Conservation (phyloP, 345 rosid genomes). For the Melaleuca quinquenervia region DNA sequence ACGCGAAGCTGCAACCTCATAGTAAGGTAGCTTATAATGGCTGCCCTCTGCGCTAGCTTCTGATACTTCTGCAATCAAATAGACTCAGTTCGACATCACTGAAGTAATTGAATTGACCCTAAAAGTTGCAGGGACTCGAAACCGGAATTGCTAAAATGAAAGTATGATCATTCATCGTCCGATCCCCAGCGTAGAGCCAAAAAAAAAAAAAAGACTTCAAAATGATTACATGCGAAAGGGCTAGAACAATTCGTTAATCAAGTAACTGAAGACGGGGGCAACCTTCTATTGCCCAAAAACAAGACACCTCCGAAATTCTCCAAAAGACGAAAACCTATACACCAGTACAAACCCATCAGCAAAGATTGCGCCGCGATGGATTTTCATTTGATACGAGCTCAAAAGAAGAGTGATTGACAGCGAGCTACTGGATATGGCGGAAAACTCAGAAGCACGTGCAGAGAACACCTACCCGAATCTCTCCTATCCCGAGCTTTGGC, state of each 20-base stretch:
- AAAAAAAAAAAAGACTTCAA: no score
- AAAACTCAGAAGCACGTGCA: neutral
- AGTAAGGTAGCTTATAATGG: neutral
- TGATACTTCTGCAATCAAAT: neutral
- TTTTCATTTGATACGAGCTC: neutral
- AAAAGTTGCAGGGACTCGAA: neutral
- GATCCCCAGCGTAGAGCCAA: neutral
- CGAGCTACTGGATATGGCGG: neutral
- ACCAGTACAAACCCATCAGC: neutral
- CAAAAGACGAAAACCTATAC: neutral
- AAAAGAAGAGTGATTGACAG: neutral
- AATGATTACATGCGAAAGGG: no score
- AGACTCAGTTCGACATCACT: neutral
- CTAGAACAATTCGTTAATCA: neutral
- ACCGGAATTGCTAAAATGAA: neutral
- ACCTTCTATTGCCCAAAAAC: neutral
- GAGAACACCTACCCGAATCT: slow-evolving; percentile 24
- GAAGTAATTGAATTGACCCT: neutral
- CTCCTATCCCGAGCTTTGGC: slow-evolving; percentile 28
- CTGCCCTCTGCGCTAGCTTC: neutral
- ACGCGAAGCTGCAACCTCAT: slow-evolving; percentile 18
- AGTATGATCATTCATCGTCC: neutral
- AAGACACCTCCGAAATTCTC: neutral
- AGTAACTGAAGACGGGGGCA: neutral
- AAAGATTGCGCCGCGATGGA: neutral